Evolutionary conservation across 2,329 filamentous ascomycete species (phyloP).

Genomic region (Gaeumannomyces tritici): DNA sequence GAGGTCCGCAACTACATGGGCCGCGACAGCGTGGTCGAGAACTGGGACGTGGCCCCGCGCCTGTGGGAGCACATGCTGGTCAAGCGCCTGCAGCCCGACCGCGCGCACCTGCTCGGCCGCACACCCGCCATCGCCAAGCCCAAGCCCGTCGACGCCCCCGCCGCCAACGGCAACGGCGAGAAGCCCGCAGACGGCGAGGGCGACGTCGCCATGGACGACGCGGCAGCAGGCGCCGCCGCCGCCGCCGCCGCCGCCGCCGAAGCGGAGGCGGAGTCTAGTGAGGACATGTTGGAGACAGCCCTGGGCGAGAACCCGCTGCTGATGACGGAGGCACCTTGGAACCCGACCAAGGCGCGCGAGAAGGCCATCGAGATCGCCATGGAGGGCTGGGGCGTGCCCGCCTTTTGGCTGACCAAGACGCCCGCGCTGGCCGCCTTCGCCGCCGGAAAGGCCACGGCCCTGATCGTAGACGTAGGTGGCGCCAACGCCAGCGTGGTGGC

Average conservation of each 20-base stretch:
- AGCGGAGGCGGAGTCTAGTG: conserved; percentile 37
- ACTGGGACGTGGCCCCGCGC: conserved; percentile 86
- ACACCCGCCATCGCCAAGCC: conserved; percentile 1
- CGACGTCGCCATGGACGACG: conserved; percentile 49
- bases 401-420: conserved; percentile 85
- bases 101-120: conserved; percentile 48
- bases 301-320: conserved; percentile 83
- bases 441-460: conserved; percentile 82
- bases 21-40: conserved; percentile 80
- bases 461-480: conserved; percentile 87
- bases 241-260: conserved; percentile 50
- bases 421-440: conserved; percentile 88
- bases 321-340: conserved; percentile 93
- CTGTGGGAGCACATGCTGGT: conserved; percentile 92
- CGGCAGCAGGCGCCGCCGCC: conserved; percentile 39
- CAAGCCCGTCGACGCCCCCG: not conserved
- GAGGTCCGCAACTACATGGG: conserved; percentile 91
- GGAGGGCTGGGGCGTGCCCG: conserved; percentile 92
- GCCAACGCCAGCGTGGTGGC: conserved; percentile 83
- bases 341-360: conserved; percentile 76
- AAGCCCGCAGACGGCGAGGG: conserved; percentile 63
- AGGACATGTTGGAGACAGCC: conserved; percentile 56
- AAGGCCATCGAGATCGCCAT: conserved; percentile 94
- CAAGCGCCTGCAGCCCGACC: conserved; percentile 72
- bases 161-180: conserved; percentile 29